phyloP scores from a whole-genome alignment of 23 red algal genomes.

The Cyanidioschyzon merolae region DNA sequence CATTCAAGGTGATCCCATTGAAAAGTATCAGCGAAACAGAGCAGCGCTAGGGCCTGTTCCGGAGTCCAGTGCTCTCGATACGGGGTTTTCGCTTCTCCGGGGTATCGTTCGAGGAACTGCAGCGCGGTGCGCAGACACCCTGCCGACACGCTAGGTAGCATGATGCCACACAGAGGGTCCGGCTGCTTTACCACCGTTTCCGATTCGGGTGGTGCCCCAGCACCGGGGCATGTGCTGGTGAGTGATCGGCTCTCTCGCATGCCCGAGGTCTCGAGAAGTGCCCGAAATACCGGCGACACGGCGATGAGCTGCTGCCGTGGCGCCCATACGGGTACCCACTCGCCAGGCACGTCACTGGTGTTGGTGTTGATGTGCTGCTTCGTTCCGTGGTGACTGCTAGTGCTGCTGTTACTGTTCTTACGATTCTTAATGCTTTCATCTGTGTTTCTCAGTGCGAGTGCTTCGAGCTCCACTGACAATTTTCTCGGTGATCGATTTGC shows the following conservation, averaged over 20 bases:
- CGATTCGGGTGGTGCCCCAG: too few relatives aligned
- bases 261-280: background rate
- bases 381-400: too few relatives aligned
- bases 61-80: background rate
- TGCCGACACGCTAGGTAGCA: background rate
- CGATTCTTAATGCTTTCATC: too few relatives aligned
- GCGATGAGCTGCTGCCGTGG: background rate
- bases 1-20: background rate
- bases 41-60: background rate
- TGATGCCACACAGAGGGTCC: too few relatives aligned
- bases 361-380: too few relatives aligned
- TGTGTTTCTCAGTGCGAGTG: too few relatives aligned
- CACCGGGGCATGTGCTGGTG: too few relatives aligned
- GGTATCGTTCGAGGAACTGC: background rate
- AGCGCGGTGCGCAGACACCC: background rate
- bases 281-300: background rate
- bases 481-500: too few relatives aligned
- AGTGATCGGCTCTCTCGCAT: slow-evolving; percentile 10
- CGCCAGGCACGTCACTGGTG: background rate
- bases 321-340: background rate
- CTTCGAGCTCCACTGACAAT: too few relatives aligned
- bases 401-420: too few relatives aligned
- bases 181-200: too few relatives aligned
- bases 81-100: background rate
- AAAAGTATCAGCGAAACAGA: background rate